Percentiles rank a stretch among this genome's conserved stretches.
These are phyloP conservation scores for Macrotyloma uniflorum DNA, from an alignment of 306 rosid species.

Conservation along the genomic window DNA sequence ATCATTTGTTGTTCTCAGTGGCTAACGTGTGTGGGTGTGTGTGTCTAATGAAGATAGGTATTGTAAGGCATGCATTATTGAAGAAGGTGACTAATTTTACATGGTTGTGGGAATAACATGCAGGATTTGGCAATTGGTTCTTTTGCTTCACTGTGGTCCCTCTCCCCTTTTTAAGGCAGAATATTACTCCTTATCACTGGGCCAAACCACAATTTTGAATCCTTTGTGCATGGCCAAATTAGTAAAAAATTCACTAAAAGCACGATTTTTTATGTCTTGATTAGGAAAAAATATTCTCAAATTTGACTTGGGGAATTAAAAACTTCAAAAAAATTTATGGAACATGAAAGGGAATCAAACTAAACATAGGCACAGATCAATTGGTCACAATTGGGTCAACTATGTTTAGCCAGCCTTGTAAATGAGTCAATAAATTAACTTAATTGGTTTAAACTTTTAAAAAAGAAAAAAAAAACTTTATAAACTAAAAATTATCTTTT, in stretches of 20 bases:
- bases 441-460: too few species aligned
- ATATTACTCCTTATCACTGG: too few species aligned
- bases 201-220: constrained; percentile 25
- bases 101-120: constrained; percentile 40
- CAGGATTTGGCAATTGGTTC: constrained; percentile 85
- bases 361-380: background rate
- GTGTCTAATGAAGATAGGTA: constrained; percentile 86
- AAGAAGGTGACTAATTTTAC: constrained; percentile 28
- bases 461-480: too few species aligned
- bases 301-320: constrained; percentile 10
- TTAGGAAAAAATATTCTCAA: background rate
- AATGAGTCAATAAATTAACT: background rate
- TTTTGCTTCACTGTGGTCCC: constrained; percentile 88
- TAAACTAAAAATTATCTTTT: too few species aligned
- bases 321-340: background rate
- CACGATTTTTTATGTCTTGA: background rate
- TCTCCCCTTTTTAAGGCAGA: constrained; percentile 58
- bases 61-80: constrained; percentile 4
- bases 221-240: background rate
- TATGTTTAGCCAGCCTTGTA: background rate
- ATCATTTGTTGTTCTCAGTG: constrained; percentile 64
- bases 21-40: constrained; percentile 79
- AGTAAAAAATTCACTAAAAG: background rate
- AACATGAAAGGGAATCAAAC: background rate
- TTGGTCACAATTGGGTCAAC: background rate